These are phyloP conservation scores for Glarea lozoyensis DNA, from an alignment of 495 filamentous ascomycete species.

Conservation along the genomic window DNA sequence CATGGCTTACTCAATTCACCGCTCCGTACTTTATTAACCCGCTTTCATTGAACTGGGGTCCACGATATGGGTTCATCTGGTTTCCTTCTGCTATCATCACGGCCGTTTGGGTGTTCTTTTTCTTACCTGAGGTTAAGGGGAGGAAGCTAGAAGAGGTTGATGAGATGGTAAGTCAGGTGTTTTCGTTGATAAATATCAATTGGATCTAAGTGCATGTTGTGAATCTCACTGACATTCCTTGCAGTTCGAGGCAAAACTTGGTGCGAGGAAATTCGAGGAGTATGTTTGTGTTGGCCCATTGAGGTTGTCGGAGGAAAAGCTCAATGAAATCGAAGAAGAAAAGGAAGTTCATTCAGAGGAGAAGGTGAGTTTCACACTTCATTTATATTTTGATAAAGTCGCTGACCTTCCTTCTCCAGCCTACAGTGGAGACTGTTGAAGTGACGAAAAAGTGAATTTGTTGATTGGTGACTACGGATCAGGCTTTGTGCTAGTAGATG, in stretches of 20 bases:
- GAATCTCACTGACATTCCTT: conserved; percentile 1
- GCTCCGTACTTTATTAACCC: conserved; percentile 56
- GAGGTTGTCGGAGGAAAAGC: background rate
- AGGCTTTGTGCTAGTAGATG: too few relatives aligned
- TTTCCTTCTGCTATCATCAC: conserved; percentile 30
- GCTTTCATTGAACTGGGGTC: conserved; percentile 41
- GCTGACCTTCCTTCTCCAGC: too few relatives aligned
- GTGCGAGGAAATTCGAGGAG: conserved; percentile 37
- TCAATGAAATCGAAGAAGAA: background rate
- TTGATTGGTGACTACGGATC: too few relatives aligned
- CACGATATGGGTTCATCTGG: conserved; percentile 37
- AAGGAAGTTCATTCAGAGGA: background rate
- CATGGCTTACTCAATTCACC: conserved; percentile 50
- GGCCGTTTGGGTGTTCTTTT: conserved; percentile 39
- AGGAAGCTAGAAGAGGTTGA: conserved; percentile 45
- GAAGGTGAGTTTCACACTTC: too few relatives aligned
- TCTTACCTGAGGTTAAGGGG: conserved; percentile 45
- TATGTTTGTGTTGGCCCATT: conserved; percentile 30
- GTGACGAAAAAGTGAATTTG: too few relatives aligned
- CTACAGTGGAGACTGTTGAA: too few relatives aligned
- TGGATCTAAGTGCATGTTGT: background rate
- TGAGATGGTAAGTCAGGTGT: conserved; percentile 32
- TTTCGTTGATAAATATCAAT: background rate
- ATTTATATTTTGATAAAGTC: too few relatives aligned
- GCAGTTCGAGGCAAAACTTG: conserved; percentile 36